phyloP scores from a whole-genome alignment of 2,329 filamentous ascomycete genomes.

The Diaporthe sp. region DNA sequence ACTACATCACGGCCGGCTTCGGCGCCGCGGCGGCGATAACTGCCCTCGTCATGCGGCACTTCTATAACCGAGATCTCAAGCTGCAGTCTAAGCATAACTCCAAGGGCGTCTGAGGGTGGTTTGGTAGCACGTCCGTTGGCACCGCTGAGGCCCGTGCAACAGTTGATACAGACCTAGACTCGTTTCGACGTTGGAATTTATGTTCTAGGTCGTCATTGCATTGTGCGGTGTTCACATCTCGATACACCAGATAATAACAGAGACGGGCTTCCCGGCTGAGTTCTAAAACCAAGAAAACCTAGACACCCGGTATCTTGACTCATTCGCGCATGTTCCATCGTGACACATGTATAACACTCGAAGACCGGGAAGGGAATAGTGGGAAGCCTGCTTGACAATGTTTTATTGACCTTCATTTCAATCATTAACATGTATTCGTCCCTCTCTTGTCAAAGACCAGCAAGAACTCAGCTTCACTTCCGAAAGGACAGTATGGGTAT shows the following conservation, averaged over 20 bases:
- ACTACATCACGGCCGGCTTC: slow-evolving; percentile 49
- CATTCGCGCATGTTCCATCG: not conserved
- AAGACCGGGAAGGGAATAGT: not conserved
- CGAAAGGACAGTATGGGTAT: slow-evolving; percentile 37
- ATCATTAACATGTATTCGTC: not conserved
- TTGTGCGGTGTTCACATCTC: not conserved
- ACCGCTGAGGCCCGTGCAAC: no score
- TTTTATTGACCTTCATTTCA: not conserved
- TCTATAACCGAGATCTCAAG: slow-evolving; percentile 44
- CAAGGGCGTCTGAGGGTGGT: not conserved
- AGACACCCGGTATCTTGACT: not conserved
- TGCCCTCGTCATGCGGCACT: slow-evolving; percentile 44
- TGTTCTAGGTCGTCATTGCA: not conserved
- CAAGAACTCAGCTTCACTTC: not conserved
- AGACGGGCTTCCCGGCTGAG: not conserved
- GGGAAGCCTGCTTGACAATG: not conserved
- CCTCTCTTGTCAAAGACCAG: not conserved
- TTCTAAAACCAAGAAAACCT: not conserved
- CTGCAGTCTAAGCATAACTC: not conserved
- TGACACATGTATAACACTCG: not conserved
- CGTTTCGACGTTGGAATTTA: not conserved
- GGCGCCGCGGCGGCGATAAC: slow-evolving; percentile 41
- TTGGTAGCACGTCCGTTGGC: no score
- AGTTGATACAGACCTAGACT: not conserved
- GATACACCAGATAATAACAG: not conserved